Base-by-base conservation (phyloP, 345 rosid genomes). In the Punica granatum region DNA sequence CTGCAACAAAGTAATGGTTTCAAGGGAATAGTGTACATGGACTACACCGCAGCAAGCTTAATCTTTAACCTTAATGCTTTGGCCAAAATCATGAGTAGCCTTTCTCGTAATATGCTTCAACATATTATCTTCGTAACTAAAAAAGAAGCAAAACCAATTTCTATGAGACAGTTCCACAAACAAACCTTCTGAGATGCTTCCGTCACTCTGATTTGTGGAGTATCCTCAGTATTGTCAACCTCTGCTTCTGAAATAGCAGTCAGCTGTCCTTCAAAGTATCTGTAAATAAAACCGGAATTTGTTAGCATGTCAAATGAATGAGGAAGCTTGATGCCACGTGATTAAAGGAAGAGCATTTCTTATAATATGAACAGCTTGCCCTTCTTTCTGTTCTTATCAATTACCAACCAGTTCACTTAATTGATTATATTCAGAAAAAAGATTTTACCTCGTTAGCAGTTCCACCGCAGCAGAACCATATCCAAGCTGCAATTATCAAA, bases 391-490 rank as follows among this genome's bases (percentile, higher is more conserved):
- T 63, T 39, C 18, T 15, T n/a, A 26, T 23, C 61, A 23, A 56
- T n/a, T 25, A 23, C 10, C 49, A n/a, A 37, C 28, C 13, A n/a
- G 28, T 14, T 56, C 34, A 63, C 19, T 63, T 37, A 37, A 39
- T 36, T 37, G 46, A 15, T 4, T 28, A 63, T 63, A 13, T 18
- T 14, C 37, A 3, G 4, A 63, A 7, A 67, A 63, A 53, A 66
- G 59, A 33, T 54, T 44, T 46, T 81, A 94, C 99, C 99, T 89
- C 42, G 90, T 70, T 64, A 94, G 80, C 71, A 89, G 89, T 61
- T 89, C 92, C 73, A 94, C 95, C 18, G 99, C 97, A 72, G 84
- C 80, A 77, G 98, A 91, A 67, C 98, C 99, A 76, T 94, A 94
- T 69, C 99, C 99, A 85, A 85, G 91, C 99, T 94, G 85, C 78